Conservation (phyloP, 2,329 filamentous ascomycete species). For the Davidsoniella neocaledoniae region DNA sequence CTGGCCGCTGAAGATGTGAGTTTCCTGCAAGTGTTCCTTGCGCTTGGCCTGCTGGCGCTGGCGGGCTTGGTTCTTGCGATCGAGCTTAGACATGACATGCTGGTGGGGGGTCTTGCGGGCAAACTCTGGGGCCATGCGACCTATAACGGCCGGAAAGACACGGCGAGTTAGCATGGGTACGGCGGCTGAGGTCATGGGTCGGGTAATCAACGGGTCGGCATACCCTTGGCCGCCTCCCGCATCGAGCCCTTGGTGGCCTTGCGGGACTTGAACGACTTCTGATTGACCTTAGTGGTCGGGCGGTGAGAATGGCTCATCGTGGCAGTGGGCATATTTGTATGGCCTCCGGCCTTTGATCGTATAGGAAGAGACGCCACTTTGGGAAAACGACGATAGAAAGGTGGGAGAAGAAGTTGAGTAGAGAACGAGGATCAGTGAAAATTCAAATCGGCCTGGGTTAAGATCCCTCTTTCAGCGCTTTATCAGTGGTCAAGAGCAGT, state of each 20-base stretch:
- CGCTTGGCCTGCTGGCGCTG: constrained; percentile 75
- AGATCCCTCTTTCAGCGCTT: too few species aligned
- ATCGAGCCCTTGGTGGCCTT: constrained; percentile 78
- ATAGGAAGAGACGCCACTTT: constrained; percentile 60
- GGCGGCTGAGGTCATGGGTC: background rate
- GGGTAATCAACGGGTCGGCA: constrained; percentile 5
- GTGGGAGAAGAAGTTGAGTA: background rate
- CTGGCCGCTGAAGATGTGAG: constrained; percentile 66
- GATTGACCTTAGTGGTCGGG: constrained; percentile 71
- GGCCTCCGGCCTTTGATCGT: constrained; percentile 69
- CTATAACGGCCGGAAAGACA: constrained; percentile 25
- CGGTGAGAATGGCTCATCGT: constrained; percentile 70
- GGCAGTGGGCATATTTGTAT: constrained; percentile 49
- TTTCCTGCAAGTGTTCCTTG: constrained; percentile 63
- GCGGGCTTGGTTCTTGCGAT: constrained; percentile 85
- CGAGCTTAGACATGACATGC: constrained; percentile 93
- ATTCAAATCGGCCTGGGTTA: too few species aligned
- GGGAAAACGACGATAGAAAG: constrained; percentile 13
- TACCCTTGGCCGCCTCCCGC: constrained; percentile 74
- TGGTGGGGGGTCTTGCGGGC: constrained; percentile 80
- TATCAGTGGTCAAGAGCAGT: too few species aligned
- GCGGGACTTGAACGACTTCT: constrained; percentile 86
- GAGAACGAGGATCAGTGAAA: background rate
- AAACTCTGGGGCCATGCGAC: constrained; percentile 60
- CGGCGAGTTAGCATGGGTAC: background rate